phyloP scores from a whole-genome alignment of 768 basidiomycete genomes.

The Tulasnella sp. region DNA sequence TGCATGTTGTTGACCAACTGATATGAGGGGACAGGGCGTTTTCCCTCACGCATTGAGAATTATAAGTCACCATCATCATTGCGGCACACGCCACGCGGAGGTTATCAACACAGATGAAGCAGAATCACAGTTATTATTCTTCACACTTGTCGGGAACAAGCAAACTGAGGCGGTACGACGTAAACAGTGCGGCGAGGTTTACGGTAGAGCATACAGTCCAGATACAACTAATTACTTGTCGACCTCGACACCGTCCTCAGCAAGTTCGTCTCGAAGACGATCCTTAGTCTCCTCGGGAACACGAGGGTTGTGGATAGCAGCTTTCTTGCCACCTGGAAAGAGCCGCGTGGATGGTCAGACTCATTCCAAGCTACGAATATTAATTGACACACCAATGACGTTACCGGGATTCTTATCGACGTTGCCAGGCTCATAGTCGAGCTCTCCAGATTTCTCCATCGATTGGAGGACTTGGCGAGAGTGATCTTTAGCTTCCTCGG shows the following conservation, averaged over 20 bases:
- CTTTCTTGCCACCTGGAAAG: not conserved
- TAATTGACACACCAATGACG: not conserved
- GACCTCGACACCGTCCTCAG: not conserved
- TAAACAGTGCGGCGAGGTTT: not conserved
- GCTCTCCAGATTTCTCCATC: conserved; percentile 5
- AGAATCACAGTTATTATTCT: too few species aligned
- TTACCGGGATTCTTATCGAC: conserved; percentile 5
- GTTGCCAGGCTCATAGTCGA: not conserved
- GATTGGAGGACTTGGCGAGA: conserved; percentile 1
- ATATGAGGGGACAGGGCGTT: too few species aligned
- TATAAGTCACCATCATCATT: too few species aligned
- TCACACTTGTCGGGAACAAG: too few species aligned
- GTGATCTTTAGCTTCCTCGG: conserved; percentile 10
- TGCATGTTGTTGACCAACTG: too few species aligned
- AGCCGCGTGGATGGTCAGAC: not conserved
- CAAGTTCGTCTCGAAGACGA: not conserved
- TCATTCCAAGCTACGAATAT: not conserved
- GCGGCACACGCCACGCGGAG: too few species aligned
- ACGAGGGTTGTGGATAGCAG: conserved; percentile 3
- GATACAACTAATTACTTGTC: not conserved
- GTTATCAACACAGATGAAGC: too few species aligned
- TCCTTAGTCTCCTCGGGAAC: conserved; percentile 12
- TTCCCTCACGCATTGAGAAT: too few species aligned
- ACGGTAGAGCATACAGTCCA: not conserved
- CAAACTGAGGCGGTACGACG: not conserved